A percentile compares a stretch with the other conserved stretches of the same genome.
Evolutionary conservation across 345 rosid species (phyloP).

Genomic region (Anastatica hierochuntica): DNA sequence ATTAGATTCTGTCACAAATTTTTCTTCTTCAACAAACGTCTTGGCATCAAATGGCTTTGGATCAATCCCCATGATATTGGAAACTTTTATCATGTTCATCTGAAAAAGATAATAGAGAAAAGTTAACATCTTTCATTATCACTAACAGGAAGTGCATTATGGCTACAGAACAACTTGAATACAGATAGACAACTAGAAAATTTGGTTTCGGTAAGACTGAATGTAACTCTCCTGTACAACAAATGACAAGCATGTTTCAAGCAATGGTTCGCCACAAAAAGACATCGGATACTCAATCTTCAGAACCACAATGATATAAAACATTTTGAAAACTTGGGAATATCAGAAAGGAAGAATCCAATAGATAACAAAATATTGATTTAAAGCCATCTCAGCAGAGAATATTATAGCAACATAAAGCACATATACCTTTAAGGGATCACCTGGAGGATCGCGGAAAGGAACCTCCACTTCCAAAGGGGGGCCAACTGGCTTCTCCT

Average conservation of each 20-base stretch:
- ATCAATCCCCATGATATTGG: constrained; percentile 97
- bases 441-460: constrained; percentile 71
- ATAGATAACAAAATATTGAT: not conserved
- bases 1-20: constrained; percentile 74
- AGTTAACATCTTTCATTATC: not conserved
- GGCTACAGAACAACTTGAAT: no score
- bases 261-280: not conserved
- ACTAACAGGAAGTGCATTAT: no score
- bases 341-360: not conserved
- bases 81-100: constrained; percentile 91
- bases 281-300: constrained; percentile 2
- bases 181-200: constrained; percentile 5
- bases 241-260: constrained; percentile 9
- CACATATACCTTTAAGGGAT: constrained; percentile 51
- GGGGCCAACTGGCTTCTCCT: constrained; percentile 86
- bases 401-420: not conserved
- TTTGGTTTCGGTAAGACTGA: not conserved
- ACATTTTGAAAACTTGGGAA: not conserved
- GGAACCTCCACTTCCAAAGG: constrained; percentile 90
- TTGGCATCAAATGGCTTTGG: constrained; percentile 86
- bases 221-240: constrained; percentile 6
- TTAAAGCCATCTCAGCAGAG: not conserved
- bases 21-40: constrained; percentile 88
- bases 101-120: constrained; percentile 29
- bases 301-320: not conserved